Conservation (phyloP, 2,329 filamentous ascomycete genomes). For the Falciphora oryzae region DNA sequence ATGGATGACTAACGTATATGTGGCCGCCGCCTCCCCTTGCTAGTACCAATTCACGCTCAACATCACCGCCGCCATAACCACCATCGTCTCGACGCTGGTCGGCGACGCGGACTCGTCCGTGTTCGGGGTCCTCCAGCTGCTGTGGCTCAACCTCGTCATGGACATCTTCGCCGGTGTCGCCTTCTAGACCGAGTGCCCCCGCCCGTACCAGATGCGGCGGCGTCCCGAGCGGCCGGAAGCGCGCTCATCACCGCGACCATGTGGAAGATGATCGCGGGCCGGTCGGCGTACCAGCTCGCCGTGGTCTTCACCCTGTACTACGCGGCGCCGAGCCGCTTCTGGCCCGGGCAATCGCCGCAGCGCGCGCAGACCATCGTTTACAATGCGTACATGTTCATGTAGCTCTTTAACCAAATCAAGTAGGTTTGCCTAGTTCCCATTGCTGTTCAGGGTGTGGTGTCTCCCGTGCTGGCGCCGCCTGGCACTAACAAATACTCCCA, state of each 20-base stretch:
- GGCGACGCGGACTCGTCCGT: conserved; percentile 44
- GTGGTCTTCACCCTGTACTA: conserved; percentile 56
- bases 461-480: no score
- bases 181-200: conserved; percentile 43
- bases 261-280: conserved; percentile 80
- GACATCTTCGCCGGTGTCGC: conserved; percentile 54
- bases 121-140: conserved; percentile 52
- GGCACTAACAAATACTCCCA: no score
- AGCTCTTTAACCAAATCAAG: conserved; percentile 81
- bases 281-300: conserved; percentile 67
- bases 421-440: no score
- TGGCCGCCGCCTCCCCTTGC: no score
- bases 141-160: conserved; percentile 62
- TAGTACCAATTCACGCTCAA: conserved; percentile 59
- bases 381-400: conserved; percentile 87
- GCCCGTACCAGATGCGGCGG: conserved; percentile 36
- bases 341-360: no score
- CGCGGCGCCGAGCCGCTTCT: conserved; percentile 46
- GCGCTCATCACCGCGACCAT: conserved; percentile 58
- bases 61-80: conserved; percentile 53
- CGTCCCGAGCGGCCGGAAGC: conserved; percentile 23
- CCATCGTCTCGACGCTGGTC: conserved; percentile 52
- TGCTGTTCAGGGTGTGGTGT: no score
- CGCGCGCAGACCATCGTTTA: conserved; percentile 75
- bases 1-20: no score